These are phyloP conservation scores for Mortierella sp. DNA, from an alignment of 371 early-diverging fungal genomes.

Conservation along the genomic window DNA sequence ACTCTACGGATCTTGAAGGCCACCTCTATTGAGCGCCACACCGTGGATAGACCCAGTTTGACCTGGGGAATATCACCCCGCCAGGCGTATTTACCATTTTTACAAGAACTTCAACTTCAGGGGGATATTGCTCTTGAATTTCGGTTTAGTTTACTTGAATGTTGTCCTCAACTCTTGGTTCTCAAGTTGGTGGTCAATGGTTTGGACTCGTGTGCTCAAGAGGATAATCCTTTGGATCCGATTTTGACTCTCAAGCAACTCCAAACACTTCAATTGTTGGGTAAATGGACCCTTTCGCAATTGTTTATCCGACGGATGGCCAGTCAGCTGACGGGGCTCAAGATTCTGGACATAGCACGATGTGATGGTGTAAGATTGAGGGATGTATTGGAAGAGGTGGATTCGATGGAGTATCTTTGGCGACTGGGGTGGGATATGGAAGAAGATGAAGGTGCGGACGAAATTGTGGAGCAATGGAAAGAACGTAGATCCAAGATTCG, in stretches of 20 bases:
- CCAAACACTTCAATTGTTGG: conserved; percentile 34
- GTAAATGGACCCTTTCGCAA: conserved; percentile 26
- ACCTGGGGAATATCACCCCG: conserved; percentile 28
- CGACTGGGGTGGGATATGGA: conserved; percentile 41
- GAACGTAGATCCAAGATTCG: conserved; percentile 14
- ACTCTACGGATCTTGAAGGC: conserved; percentile 36
- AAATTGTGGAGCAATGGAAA: conserved; percentile 11
- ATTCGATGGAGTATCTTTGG: conserved; percentile 30
- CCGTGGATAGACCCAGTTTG: conserved; percentile 15
- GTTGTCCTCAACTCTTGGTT: conserved; percentile 24
- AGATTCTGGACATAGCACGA: conserved; percentile 39
- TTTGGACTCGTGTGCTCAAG: conserved; percentile 30
- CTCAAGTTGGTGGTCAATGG: conserved; percentile 44
- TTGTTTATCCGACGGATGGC: conserved; percentile 22
- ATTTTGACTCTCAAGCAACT: conserved; percentile 28
- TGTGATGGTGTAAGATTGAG: conserved; percentile 31
- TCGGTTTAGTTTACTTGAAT: conserved; percentile 19
- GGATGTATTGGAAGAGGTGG: conserved; percentile 25
- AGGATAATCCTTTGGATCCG: conserved; percentile 22
- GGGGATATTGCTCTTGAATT: conserved; percentile 48
- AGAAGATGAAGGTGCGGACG: conserved; percentile 4
- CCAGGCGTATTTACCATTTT: conserved; percentile 23
- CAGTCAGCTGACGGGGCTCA: conserved; percentile 18
- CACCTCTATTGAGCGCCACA: conserved; percentile 25
- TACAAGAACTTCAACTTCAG: conserved; percentile 40